phyloP scores from a whole-genome alignment of 805 yeast species.

The Monosporozyma yasuniensis region DNA sequence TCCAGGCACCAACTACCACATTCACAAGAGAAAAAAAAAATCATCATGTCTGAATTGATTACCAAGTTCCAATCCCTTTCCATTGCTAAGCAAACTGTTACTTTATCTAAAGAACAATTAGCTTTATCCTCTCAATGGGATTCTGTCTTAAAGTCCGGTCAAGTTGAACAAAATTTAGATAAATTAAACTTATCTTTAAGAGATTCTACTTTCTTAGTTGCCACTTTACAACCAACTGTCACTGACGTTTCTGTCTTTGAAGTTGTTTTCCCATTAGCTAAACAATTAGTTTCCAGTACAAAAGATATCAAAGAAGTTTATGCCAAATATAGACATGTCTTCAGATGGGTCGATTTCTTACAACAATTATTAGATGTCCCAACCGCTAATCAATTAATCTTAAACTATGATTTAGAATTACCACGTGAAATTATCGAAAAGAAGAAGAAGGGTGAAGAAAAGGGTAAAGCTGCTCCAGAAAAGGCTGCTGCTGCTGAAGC shows the following conservation, averaged over 20 bases:
- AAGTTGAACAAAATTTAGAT: slow-evolving; percentile 46
- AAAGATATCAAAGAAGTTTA: slow-evolving; percentile 39
- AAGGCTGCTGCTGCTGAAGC: slow-evolving; percentile 4
- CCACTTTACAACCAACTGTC: slow-evolving; percentile 48
- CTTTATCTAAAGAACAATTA: slow-evolving; percentile 40
- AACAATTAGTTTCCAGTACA: slow-evolving; percentile 43
- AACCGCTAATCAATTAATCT: slow-evolving; percentile 44
- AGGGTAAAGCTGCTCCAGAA: slow-evolving; percentile 8
- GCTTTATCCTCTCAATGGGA: slow-evolving; percentile 76
- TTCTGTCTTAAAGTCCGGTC: slow-evolving; percentile 48
- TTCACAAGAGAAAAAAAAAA: too few species aligned
- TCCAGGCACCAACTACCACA: background rate
- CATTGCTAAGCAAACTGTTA: slow-evolving; percentile 22
- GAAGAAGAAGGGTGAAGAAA: slow-evolving; percentile 36
- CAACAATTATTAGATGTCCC: slow-evolving; percentile 59
- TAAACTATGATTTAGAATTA: slow-evolving; percentile 53
- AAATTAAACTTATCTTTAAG: slow-evolving; percentile 64
- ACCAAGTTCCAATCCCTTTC: slow-evolving; percentile 22
- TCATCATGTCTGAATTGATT: slow-evolving; percentile 25
- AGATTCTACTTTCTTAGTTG: slow-evolving; percentile 60
- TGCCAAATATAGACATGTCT: slow-evolving; percentile 66
- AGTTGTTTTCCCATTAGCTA: slow-evolving; percentile 51
- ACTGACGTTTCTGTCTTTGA: slow-evolving; percentile 69
- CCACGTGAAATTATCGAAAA: slow-evolving; percentile 66
- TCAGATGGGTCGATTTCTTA: slow-evolving; percentile 87